Conservation (phyloP, 1,284 basidiomycete genomes). For the Leccinum colubrinum region DNA sequence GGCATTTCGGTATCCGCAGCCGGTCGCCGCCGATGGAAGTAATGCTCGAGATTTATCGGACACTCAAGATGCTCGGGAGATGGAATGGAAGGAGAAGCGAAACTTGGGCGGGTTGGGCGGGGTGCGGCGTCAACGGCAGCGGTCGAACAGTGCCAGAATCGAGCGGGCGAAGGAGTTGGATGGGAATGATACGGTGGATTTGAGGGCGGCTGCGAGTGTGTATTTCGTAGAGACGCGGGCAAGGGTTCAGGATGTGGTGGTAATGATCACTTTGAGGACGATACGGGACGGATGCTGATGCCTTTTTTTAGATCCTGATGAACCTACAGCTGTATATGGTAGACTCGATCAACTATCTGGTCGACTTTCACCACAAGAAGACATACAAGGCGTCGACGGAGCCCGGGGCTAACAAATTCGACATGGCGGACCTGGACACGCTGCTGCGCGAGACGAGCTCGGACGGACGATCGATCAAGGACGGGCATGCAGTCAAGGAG, state of each 20-base stretch:
- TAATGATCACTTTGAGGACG: neutral
- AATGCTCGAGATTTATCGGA: slow-evolving; percentile 97
- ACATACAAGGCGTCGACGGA: slow-evolving; percentile 74
- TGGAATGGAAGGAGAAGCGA: slow-evolving; percentile 94
- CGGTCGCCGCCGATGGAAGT: slow-evolving; percentile 98
- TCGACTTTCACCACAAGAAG: slow-evolving; percentile 97
- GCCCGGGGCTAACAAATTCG: slow-evolving; percentile 64
- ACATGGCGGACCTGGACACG: slow-evolving; percentile 54
- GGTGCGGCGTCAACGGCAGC: slow-evolving; percentile 20
- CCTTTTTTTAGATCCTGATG: slow-evolving; percentile 77
- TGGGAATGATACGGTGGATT: slow-evolving; percentile 59
- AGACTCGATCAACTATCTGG: slow-evolving; percentile 94
- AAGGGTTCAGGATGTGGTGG: slow-evolving; percentile 83
- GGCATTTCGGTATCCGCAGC: slow-evolving; percentile 98
- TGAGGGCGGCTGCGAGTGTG: slow-evolving; percentile 69
- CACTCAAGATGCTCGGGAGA: slow-evolving; percentile 88
- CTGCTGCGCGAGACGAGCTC: slow-evolving; percentile 48
- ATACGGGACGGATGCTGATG: neutral
- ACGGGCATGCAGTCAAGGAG: slow-evolving; percentile 26
- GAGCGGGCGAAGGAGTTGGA: slow-evolving; percentile 66
- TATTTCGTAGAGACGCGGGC: slow-evolving; percentile 96
- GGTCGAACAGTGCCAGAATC: slow-evolving; percentile 43
- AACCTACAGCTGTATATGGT: slow-evolving; percentile 97
- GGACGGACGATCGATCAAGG: slow-evolving; percentile 39
- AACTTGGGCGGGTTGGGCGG: slow-evolving; percentile 69